Conservation (phyloP, 208 protist species). For the Blechomonas ayalai region DNA sequence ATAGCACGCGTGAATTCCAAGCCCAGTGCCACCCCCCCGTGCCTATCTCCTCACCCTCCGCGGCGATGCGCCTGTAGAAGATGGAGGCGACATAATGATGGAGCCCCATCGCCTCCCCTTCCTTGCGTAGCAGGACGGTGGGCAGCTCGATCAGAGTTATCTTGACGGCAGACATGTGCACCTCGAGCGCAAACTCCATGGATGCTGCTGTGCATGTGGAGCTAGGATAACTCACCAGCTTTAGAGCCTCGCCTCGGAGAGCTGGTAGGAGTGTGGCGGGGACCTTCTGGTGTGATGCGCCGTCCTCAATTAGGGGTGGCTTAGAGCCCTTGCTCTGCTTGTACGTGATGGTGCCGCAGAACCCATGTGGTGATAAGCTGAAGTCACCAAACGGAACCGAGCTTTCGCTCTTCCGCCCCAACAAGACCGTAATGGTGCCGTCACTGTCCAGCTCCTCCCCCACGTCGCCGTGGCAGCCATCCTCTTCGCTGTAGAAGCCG, state of each 20-base stretch:
- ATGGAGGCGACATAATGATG: no score
- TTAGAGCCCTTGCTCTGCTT: constrained; percentile 51
- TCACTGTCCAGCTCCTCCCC: constrained; percentile 74
- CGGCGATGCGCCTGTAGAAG: no score
- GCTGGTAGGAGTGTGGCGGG: background rate
- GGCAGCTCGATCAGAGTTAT: no score
- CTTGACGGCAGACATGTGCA: no score
- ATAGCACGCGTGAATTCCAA: constrained; percentile 40
- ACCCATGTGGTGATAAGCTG: constrained; percentile 51
- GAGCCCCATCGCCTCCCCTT: no score
- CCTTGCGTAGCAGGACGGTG: no score
- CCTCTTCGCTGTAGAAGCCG: constrained; percentile 78
- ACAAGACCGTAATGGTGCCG: constrained; percentile 60
- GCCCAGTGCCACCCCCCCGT: constrained; percentile 33
- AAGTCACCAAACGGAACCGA: constrained; percentile 66
- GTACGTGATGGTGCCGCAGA: constrained; percentile 86
- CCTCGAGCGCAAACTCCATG: constrained; percentile 12
- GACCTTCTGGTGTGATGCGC: constrained; percentile 1
- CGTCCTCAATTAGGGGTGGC: constrained; percentile 43
- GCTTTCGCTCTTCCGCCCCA: constrained; percentile 75
- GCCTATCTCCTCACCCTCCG: no score
- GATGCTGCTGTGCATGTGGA: background rate
- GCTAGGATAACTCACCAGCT: constrained; percentile 5
- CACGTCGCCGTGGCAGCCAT: constrained; percentile 65
- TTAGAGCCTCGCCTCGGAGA: background rate